Conservation (phyloP, 768 basidiomycete genomes). For the Suillus decipiens region DNA sequence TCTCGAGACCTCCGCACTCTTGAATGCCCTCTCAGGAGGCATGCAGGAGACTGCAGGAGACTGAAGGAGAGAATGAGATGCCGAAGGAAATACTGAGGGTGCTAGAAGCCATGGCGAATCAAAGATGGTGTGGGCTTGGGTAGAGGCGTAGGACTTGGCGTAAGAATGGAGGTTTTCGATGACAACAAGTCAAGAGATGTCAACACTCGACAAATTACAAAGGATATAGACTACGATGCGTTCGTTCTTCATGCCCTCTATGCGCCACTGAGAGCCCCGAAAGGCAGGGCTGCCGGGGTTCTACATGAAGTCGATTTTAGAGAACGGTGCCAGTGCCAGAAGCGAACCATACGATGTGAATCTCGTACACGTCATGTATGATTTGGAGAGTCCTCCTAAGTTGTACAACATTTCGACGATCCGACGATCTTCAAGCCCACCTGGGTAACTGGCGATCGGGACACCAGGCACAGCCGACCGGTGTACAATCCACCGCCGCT, state of each 20-base stretch:
- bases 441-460: conserved; percentile 42
- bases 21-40: conserved; percentile 72
- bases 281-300: conserved; percentile 37
- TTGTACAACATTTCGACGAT: conserved; percentile 38
- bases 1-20: conserved; percentile 68
- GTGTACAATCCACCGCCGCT: conserved; percentile 44
- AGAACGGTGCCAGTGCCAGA: background rate
- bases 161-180: background rate
- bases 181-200: conserved; percentile 4
- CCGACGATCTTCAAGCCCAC: conserved; percentile 46
- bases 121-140: conserved; percentile 7
- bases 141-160: background rate
- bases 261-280: conserved; percentile 45
- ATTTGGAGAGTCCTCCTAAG: conserved; percentile 44
- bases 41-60: conserved; percentile 58
- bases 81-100: conserved; percentile 41
- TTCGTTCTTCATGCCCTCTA: conserved; percentile 56
- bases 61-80: conserved; percentile 62
- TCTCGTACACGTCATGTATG: conserved; percentile 43
- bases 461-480: conserved; percentile 50
- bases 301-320: conserved; percentile 20
- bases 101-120: conserved; percentile 28
- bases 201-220: conserved; percentile 44
- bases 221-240: conserved; percentile 49
- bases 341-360: conserved; percentile 39